These are phyloP conservation scores for Noccaea bulbosa DNA, from an alignment of 345 rosid species.

Conservation along the genomic window DNA sequence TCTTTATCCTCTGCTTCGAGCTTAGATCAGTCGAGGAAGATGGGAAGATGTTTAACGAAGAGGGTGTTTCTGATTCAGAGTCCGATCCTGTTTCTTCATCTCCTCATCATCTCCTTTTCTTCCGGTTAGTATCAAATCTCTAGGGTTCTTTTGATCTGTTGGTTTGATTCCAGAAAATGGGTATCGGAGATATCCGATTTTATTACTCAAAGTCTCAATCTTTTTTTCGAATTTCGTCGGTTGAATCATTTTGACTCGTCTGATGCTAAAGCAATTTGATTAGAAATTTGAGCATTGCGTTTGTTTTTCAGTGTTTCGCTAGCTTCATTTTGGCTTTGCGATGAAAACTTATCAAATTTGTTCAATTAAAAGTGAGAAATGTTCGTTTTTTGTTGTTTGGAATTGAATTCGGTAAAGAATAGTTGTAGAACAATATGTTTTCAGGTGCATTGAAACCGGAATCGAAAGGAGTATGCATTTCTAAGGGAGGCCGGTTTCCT, in stretches of 20 bases:
- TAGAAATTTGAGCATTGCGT: slow-evolving; percentile 18
- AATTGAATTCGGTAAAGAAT: neutral
- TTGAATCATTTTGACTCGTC: slow-evolving; percentile 10
- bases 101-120: slow-evolving; percentile 40
- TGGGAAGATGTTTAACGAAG: slow-evolving; percentile 38
- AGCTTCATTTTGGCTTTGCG: neutral
- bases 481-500: slow-evolving; percentile 86
- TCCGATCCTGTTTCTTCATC: slow-evolving; percentile 45
- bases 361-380: slow-evolving; percentile 2
- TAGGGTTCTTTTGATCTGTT: slow-evolving; percentile 35
- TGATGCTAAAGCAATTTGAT: neutral
- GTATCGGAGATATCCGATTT: neutral
- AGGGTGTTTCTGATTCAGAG: slow-evolving; percentile 35
- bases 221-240: neutral
- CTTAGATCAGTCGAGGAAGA: slow-evolving; percentile 33
- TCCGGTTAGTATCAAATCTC: slow-evolving; percentile 35
- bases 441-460: slow-evolving; percentile 51
- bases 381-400: neutral
- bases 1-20: slow-evolving; percentile 15
- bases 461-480: slow-evolving; percentile 58
- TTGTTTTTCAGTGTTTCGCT: slow-evolving; percentile 10
- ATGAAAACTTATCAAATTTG: neutral
- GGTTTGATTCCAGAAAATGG: slow-evolving; percentile 22
- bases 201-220: slow-evolving; percentile 4
- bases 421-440: slow-evolving; percentile 26